Evolutionary conservation across 1,139 yeast genomes (phyloP).

Genomic region (Magnusiomyces paraingens): DNA sequence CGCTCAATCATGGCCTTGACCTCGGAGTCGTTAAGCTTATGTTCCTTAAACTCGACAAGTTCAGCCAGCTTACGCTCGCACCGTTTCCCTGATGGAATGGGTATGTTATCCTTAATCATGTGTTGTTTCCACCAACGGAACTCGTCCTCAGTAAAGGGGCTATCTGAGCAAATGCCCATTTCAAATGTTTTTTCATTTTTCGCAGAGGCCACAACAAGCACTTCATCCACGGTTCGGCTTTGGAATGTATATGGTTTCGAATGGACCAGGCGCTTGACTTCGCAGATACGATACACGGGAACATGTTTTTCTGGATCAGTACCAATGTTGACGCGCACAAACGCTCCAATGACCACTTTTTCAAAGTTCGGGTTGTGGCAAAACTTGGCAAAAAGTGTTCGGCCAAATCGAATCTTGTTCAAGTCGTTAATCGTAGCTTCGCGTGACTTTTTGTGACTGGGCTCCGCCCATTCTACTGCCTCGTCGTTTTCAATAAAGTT

Average conservation of each 20-base stretch:
- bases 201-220: constrained; percentile 54
- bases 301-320: constrained; percentile 52
- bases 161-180: constrained; percentile 74
- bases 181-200: constrained; percentile 65
- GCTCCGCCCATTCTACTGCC: constrained; percentile 49
- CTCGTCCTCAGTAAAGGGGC: constrained; percentile 61
- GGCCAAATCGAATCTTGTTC: constrained; percentile 67
- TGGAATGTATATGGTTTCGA: constrained; percentile 51
- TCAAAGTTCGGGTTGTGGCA: constrained; percentile 80
- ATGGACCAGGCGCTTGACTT: constrained; percentile 58
- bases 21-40: constrained; percentile 65
- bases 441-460: constrained; percentile 24
- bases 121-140: constrained; percentile 61
- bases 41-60: constrained; percentile 53
- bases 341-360: constrained; percentile 62
- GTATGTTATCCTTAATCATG: constrained; percentile 51
- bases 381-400: constrained; percentile 64
- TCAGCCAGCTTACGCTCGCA: constrained; percentile 61
- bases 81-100: constrained; percentile 58
- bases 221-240: constrained; percentile 37
- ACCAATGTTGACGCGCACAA: constrained; percentile 78
- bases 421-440: constrained; percentile 51
- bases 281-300: constrained; percentile 78
- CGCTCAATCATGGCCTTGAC: constrained; percentile 74
- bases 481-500: constrained; percentile 21